A percentile compares a stretch with the other conserved stretches of the same genome.
These are phyloP conservation scores for Cercospora berteroae DNA, from an alignment of 2,329 filamentous ascomycete genomes.

Conservation along the genomic window DNA sequence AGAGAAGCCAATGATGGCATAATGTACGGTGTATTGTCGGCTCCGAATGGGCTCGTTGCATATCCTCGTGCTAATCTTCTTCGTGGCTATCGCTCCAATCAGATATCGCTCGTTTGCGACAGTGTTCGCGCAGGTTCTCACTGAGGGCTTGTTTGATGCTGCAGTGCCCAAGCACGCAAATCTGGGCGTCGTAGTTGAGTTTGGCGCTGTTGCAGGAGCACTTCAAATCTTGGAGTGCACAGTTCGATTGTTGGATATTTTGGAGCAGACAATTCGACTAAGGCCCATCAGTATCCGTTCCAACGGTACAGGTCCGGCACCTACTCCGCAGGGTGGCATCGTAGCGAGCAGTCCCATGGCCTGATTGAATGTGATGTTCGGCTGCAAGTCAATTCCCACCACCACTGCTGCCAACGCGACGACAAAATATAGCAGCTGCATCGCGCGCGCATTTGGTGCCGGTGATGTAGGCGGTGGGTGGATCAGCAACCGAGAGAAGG, in stretches of 20 bases:
- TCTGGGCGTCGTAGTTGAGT: not conserved
- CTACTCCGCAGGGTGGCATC: not conserved
- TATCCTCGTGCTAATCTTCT: conserved; percentile 19
- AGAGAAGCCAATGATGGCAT: conserved; percentile 12
- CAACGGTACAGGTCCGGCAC: not conserved
- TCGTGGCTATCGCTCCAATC: conserved; percentile 10
- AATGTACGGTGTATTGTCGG: not conserved
- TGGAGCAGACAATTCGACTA: conserved; percentile 12
- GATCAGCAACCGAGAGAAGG: not conserved
- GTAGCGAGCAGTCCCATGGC: not conserved
- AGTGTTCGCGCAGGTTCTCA: not conserved
- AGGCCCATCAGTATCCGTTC: not conserved
- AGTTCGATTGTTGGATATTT: conserved; percentile 13
- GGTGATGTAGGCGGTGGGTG: not conserved
- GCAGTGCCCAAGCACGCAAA: conserved; percentile 15
- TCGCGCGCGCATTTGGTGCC: not conserved
- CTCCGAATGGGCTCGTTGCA: conserved; percentile 13
- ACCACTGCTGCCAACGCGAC: not conserved
- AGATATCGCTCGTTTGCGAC: not conserved
- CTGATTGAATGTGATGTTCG: not conserved
- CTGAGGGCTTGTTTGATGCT: conserved; percentile 14
- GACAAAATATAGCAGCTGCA: not conserved
- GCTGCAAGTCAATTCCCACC: not conserved
- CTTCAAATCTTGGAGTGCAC: conserved; percentile 7
- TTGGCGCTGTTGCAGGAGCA: conserved; percentile 15